Base-by-base conservation (phyloP, 371 early-diverging fungal species). In the Mucor irregularis region DNA sequence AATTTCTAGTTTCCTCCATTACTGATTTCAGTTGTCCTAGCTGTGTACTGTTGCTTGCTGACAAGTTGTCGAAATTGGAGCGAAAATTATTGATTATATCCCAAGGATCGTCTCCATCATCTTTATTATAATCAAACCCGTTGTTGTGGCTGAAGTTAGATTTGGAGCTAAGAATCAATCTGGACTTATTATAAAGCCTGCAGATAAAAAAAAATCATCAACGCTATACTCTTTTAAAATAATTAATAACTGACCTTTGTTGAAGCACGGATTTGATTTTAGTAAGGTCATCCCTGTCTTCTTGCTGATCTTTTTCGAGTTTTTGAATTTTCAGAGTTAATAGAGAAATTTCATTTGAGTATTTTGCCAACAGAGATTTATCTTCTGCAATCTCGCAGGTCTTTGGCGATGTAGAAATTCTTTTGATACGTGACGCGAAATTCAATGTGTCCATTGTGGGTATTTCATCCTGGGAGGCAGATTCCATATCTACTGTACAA, bases 391-490 rank as follows among this genome's bases (percentile, higher is more conserved):
- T 37, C 58, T 63, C 63, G n/a, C 37, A 58, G 3, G 46, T 25
- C 16, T 61, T 62, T 5, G 67, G 62, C 10, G 49, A 26, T 4
- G 54, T 24, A 16, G 54, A 47, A 11, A 94, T 85, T 55, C 82
- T 80, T 61, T 89, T 90, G 48, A 91, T 86, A n/a, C 93, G 73
- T 1, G 82, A 59, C 0, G 94, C 95, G 69, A 95, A 97, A 46
- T 90, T 90, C 26, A 97, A 81, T 1, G 95, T 97, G 58, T 90
- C 92, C 25, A 80, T 53, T 5, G 89, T 60, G 0, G 60, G 60
- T 37, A 60, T 86, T 45, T 94, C 95, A 37, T 93, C 92, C 29
- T 82, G 58, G 46, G 83, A 83, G 22, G 69, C 33, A 14, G 59
- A 53, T 4, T 85, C 73, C 16, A 91, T 91, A 47, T 82, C 87